Conservation (phyloP, 257 asterid genomes). For the Fraxinus excelsior region DNA sequence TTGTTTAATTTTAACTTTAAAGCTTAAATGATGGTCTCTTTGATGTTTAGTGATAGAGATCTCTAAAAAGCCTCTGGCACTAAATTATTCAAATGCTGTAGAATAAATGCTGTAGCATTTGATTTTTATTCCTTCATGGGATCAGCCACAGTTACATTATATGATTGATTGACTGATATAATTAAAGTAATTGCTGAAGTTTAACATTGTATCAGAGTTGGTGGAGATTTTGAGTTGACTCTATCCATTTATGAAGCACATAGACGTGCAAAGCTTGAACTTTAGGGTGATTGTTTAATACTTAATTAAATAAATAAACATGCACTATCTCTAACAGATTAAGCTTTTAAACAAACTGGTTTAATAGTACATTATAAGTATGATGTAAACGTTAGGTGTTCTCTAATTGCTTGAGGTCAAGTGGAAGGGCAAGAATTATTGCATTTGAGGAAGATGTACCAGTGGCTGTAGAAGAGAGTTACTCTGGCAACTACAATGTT, state of each 20-base stretch:
- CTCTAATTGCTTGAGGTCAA: constrained; percentile 82
- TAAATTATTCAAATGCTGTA: not conserved
- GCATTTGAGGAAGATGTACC: constrained; percentile 99
- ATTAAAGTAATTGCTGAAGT: not conserved
- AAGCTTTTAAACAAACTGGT: too few relatives aligned
- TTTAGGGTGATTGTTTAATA: not conserved
- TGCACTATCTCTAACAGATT: not conserved
- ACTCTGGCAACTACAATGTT: constrained; percentile 90
- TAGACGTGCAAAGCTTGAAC: too few relatives aligned
- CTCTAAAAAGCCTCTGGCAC: not conserved
- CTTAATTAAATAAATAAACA: too few relatives aligned
- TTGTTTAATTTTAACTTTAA: not conserved
- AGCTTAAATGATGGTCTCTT: not conserved
- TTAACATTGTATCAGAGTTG: not conserved
- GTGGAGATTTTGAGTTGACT: not conserved
- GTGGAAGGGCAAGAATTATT: constrained; percentile 96
- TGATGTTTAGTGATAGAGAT: not conserved
- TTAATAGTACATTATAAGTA: too few relatives aligned
- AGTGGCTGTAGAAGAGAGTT: constrained; percentile 95
- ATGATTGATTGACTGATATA: not conserved
- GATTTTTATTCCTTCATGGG: not conserved
- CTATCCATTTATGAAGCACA: not conserved
- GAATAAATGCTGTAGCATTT: not conserved
- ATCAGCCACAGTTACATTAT: not conserved
- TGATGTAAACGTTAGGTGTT: constrained; percentile 50